A percentile compares a stretch with the other conserved stretches of the same genome.
phyloP scores from a whole-genome alignment of 371 early-diverging fungal genomes.

The Actinomucor elegans region DNA sequence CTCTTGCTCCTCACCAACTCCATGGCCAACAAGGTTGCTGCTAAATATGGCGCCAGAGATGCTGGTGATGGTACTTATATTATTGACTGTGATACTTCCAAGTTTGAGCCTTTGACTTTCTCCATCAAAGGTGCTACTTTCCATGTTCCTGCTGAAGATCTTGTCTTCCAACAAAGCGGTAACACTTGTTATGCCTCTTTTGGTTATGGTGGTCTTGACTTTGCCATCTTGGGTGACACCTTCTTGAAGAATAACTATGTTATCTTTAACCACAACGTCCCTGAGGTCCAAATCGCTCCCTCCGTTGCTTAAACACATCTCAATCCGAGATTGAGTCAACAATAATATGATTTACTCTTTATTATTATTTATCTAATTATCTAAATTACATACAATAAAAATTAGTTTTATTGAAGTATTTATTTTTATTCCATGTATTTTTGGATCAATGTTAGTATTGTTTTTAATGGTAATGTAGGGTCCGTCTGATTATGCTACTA shows the following conservation, averaged over 20 bases:
- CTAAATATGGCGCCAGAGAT: conserved; percentile 18
- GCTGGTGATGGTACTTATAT: conserved; percentile 32
- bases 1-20: conserved; percentile 51
- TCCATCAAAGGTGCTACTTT: conserved; percentile 17
- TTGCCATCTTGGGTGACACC: conserved; percentile 45
- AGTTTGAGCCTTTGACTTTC: conserved; percentile 17
- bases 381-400: too few species aligned
- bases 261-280: conserved; percentile 35
- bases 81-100: conserved; percentile 22
- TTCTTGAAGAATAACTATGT: conserved; percentile 54
- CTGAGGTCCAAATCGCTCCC: conserved; percentile 27
- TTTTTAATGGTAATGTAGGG: too few species aligned
- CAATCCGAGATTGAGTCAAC: too few species aligned
- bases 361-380: too few species aligned
- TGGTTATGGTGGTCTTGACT: conserved; percentile 19
- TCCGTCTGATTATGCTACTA: too few species aligned
- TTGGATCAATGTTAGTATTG: too few species aligned
- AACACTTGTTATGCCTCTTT: conserved; percentile 19
- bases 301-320: too few species aligned
- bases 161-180: conserved; percentile 19
- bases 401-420: too few species aligned
- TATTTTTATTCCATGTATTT: too few species aligned
- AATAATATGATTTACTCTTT: too few species aligned
- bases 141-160: conserved; percentile 20
- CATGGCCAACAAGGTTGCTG: conserved; percentile 30